Evolutionary conservation across 768 basidiomycete species (phyloP), one percentile per base, ranked within the genome.

Genomic region (Atractiella rhizophila): DNA sequence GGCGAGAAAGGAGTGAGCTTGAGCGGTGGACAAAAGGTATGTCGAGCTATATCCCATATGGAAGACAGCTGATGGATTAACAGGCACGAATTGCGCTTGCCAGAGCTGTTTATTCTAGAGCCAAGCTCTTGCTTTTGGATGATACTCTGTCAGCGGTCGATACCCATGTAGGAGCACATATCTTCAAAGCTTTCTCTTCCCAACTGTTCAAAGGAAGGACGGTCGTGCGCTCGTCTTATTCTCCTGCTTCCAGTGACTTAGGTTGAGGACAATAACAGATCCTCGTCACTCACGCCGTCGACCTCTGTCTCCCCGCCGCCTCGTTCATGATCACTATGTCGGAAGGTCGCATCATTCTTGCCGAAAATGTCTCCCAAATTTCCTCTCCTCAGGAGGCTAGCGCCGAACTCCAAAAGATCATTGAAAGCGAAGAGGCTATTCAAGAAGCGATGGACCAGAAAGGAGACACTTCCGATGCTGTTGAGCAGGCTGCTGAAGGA

Each of bases 211-310:
- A 62, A n/a, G 73, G 70, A 15, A 66, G 85, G 35, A 91, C 86
- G 1, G 62, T 88, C 36, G 67, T n/a, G n/a, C n/a, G 32, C 72
- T 74, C 49, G 37, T 55, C 24, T n/a, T 48, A 31, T n/a, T n/a
- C n/a, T n/a, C n/a, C n/a, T n/a, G n/a, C n/a, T n/a, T 96, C 23
- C 63, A 66, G 44, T 81, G 83, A 2, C 72, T 77, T 30, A 62
- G 94, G 25, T 63, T 83, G 51, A 57, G 60, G 18, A 73, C 68
- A 4, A 66, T 85, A 35, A 88, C 85, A 0, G 59, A 65, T 94
- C 33, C 65, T 96, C 20, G 83, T 91, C 37, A 91, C 86, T 3
- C 88, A 98, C 54, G 83, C 88, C 53, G 77, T 91, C 26, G 77
- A 83, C 53, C 66, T 96, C 4, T 83, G 80, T 52, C 67, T 71